Evolutionary conservation across 495 filamentous ascomycete species (phyloP).

Genomic region (Hypoxylon cercidicola): DNA sequence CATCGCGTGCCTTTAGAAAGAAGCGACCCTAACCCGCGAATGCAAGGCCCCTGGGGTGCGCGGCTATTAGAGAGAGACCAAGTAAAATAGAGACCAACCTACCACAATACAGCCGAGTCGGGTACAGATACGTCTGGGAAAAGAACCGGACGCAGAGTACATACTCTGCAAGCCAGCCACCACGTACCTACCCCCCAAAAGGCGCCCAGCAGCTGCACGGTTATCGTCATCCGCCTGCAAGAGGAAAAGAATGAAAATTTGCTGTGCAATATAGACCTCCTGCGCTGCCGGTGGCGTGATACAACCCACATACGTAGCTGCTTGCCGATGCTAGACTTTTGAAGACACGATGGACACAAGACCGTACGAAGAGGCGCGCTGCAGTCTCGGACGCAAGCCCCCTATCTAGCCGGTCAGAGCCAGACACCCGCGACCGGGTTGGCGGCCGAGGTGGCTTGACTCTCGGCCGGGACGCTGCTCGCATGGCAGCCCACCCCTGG

Average conservation of each 20-base stretch:
- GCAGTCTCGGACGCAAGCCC: slow-evolving; percentile 17
- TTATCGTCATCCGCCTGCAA: slow-evolving; percentile 43
- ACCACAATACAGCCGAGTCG: slow-evolving; percentile 44
- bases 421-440: slow-evolving; percentile 36
- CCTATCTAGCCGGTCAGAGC: slow-evolving; percentile 16
- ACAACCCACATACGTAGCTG: slow-evolving; percentile 12
- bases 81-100: slow-evolving; percentile 15
- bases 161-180: not conserved
- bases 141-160: slow-evolving; percentile 35
- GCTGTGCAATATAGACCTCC: slow-evolving; percentile 8
- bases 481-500: slow-evolving; percentile 12
- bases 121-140: slow-evolving; percentile 39
- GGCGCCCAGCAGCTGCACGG: slow-evolving; percentile 36
- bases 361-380: slow-evolving; percentile 9
- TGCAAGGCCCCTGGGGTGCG: slow-evolving; percentile 33
- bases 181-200: not conserved
- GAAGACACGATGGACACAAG: too few relatives aligned
- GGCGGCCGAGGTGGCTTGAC: slow-evolving; percentile 34
- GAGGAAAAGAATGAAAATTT: slow-evolving; percentile 1
- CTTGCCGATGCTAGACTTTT: slow-evolving; percentile 2
- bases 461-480: slow-evolving; percentile 40
- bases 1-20: slow-evolving; percentile 35
- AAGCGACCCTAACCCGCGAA: slow-evolving; percentile 14
- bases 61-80: slow-evolving; percentile 34
- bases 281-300: slow-evolving; percentile 36